Evolutionary conservation across 1,284 basidiomycete genomes (phyloP).

Genomic region (Malassezia nana): DNA sequence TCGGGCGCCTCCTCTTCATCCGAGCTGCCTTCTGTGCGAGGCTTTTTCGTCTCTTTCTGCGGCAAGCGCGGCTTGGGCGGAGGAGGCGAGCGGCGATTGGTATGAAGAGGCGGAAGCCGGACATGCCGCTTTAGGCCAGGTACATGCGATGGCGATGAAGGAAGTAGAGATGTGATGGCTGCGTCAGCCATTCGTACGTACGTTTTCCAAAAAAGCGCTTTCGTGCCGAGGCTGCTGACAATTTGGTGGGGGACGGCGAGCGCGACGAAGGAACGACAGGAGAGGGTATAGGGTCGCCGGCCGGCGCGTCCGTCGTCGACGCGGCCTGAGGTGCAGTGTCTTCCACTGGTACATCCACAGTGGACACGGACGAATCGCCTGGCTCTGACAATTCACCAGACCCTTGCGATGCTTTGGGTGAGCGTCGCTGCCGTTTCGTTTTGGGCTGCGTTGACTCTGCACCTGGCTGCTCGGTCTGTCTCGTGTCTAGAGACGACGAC

Average conservation of each 20-base stretch:
- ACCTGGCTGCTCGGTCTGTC: not conserved
- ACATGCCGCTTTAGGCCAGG: constrained; percentile 3
- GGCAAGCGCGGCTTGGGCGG: constrained; percentile 2
- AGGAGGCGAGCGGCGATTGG: constrained; percentile 11
- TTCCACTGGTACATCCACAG: too few relatives aligned
- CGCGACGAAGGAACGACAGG: not conserved
- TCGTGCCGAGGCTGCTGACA: not conserved
- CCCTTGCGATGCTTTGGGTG: too few relatives aligned
- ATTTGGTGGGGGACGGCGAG: not conserved
- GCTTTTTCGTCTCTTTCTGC: not conserved
- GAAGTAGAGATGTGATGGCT: not conserved
- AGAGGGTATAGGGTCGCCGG: not conserved
- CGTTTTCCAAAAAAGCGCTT: constrained; percentile 16
- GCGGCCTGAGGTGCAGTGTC: too few relatives aligned
- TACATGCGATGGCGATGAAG: not conserved
- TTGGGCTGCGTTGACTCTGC: not conserved
- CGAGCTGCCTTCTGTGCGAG: not conserved
- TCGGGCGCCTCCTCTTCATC: constrained; percentile 3
- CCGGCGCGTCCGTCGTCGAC: too few relatives aligned
- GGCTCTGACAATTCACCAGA: too few relatives aligned
- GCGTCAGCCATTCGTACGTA: constrained; percentile 1
- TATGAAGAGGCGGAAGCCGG: constrained; percentile 11
- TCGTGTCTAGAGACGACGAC: not conserved
- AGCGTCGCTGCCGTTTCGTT: too few relatives aligned
- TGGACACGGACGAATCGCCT: too few relatives aligned